Evolutionary conservation across 2,329 filamentous ascomycete genomes (phyloP), one percentile per base, ranked within the genome.

Genomic region (Penicillium glabrum): DNA sequence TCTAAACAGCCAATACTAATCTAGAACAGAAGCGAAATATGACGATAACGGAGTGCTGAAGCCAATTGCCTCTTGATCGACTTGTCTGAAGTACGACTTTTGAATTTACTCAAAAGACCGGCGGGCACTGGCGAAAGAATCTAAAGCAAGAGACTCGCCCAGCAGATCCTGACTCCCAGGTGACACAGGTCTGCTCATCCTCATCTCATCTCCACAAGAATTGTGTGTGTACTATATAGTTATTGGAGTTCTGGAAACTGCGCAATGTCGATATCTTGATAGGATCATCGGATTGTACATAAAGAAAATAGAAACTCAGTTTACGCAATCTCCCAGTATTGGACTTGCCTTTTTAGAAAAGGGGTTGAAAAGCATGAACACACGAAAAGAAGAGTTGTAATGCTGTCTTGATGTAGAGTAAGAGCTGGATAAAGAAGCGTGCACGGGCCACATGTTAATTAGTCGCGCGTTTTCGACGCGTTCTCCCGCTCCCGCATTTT

Each of bases 31-130:
- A 77, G 91, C 91, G 49, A 89, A 86, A 72, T 95, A 95, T 74
- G 90, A 93, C 74, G 86, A 92, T 65, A 88, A 92, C 67, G 90
- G 90, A 2, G 84, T 88, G 67, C 76, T 93, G 59, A 84, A 76
- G 54, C 83, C 85, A 10, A 78, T 86, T 31, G 77, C 83, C 11
- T 68, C 67, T 63, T 58, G 45, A 67, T 47, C 33, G 19, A 0
- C 24, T 10, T 24, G n/a, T n/a, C 33, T 10, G 47, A 41, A 27
- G 19, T 13, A 10, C 10, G 3, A 43, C 33, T 33, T 23, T 35
- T 9, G 7, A 23, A 43, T 39, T 27, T 51, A 21, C 19, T 23
- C 39, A 23, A 41, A 23, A 41, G 19, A 3, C 19, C 10, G 3
- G 11, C 37, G 8, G 5, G 19, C 3, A 7, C 23, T 41, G n/a